Evolutionary conservation across 129 eudicot species (phyloP).

Genomic region (Calendula officinalis): DNA sequence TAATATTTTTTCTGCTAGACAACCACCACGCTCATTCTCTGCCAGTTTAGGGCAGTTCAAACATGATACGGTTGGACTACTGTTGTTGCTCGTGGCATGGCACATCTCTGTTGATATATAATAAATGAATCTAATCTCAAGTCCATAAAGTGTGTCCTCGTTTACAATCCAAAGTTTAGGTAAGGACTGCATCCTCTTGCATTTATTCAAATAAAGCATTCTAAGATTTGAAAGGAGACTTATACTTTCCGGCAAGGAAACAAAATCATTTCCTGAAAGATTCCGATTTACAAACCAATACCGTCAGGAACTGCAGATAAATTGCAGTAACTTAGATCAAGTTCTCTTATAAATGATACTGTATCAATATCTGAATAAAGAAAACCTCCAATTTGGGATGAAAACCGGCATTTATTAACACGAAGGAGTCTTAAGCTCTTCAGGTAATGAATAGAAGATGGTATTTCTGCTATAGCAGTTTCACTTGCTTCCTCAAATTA

Average conservation of each 20-base stretch:
- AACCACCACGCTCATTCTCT: constrained; percentile 2
- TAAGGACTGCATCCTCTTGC: constrained; percentile 18
- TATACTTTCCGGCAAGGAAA: constrained; percentile 9
- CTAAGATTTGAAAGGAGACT: constrained; percentile 25
- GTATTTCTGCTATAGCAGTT: constrained; percentile 16
- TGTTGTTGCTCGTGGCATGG: constrained; percentile 13
- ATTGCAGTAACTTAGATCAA: constrained; percentile 22
- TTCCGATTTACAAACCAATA: constrained; percentile 18
- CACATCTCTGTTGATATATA: constrained; percentile 3
- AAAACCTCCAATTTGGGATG: constrained; percentile 1
- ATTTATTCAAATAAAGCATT: constrained; percentile 23
- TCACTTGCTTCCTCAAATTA: constrained; percentile 8
- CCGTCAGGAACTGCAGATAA: constrained; percentile 19
- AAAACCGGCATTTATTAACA: constrained; percentile 10
- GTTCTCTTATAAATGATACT: constrained; percentile 5
- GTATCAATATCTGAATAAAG: background rate
- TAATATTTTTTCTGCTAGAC: constrained; percentile 7
- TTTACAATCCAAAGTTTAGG: constrained; percentile 25
- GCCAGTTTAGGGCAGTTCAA: constrained; percentile 25
- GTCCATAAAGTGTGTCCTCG: constrained; percentile 19
- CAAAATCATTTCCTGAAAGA: constrained; percentile 29
- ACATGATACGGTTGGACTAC: constrained; percentile 26
- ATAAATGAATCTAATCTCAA: constrained; percentile 12
- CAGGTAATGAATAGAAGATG: constrained; percentile 4
- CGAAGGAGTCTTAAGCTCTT: constrained; percentile 17